These are phyloP conservation scores for Coelastrella sp. DNA, from an alignment of 139 green algal species.

Conservation along the genomic window DNA sequence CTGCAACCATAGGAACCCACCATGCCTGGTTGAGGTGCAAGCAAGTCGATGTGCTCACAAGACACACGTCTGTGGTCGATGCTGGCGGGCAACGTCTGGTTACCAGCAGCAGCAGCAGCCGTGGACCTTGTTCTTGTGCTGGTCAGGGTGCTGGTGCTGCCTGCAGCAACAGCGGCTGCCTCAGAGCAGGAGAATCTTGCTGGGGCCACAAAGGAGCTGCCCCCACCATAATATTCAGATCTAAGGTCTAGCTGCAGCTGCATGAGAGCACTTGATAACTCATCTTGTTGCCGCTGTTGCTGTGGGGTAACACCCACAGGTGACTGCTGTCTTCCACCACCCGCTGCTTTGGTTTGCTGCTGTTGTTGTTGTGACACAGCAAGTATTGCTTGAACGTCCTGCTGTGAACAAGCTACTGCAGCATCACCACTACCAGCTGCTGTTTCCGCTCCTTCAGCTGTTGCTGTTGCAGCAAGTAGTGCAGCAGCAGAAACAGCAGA, in stretches of 20 bases:
- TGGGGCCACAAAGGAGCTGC: slow-evolving; percentile 32
- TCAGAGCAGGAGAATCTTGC: not conserved
- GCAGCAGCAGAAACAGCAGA: not conserved
- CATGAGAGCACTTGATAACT: not conserved
- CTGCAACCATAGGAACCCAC: too few species aligned
- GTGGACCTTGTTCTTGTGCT: not conserved
- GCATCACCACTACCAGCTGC: slow-evolving; percentile 9
- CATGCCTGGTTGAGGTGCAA: too few species aligned
- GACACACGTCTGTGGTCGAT: too few species aligned
- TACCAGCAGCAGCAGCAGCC: slow-evolving; percentile 10
- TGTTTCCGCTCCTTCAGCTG: too few species aligned
- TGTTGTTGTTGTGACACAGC: not conserved
- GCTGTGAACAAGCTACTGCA: not conserved
- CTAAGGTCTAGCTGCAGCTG: slow-evolving; percentile 29
- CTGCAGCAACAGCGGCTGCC: slow-evolving; percentile 10
- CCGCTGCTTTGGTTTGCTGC: not conserved
- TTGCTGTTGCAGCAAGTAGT: not conserved
- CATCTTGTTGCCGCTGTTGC: slow-evolving; percentile 25
- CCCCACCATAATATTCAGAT: slow-evolving; percentile 23
- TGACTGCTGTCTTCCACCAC: not conserved
- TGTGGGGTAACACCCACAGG: not conserved
- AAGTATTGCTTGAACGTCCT: not conserved
- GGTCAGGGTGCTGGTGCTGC: not conserved
- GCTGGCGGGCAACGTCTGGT: too few species aligned
- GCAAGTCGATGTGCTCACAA: too few species aligned